phyloP scores from a whole-genome alignment of 2,329 filamentous ascomycete genomes.

The Pseudohalonectria lignicola region DNA sequence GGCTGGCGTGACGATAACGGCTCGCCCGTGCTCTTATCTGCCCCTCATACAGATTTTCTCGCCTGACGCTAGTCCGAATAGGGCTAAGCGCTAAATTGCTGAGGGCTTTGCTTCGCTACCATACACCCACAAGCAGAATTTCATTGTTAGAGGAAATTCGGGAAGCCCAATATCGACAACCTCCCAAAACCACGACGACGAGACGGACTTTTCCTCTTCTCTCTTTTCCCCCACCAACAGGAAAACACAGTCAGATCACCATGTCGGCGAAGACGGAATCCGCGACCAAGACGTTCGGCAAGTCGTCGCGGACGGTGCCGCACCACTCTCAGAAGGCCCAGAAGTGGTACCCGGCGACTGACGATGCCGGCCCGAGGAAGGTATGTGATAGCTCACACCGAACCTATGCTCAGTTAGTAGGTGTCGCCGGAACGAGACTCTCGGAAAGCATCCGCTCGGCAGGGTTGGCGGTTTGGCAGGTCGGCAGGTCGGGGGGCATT shows the following conservation, averaged over 20 bases:
- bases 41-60: no score
- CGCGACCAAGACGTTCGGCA: constrained; percentile 92
- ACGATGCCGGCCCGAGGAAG: constrained; percentile 83
- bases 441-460: no score
- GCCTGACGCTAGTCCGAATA: background rate
- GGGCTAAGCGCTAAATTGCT: background rate
- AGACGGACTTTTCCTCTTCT: constrained; percentile 5
- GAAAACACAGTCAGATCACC: constrained; percentile 21
- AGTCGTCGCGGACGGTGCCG: constrained; percentile 87
- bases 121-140: constrained; percentile 4
- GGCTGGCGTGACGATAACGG: no score
- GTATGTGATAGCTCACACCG: no score
- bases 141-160: constrained; percentile 2
- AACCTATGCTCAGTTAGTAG: constrained; percentile 16
- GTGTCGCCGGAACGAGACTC: no score
- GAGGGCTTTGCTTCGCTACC: constrained; percentile 1
- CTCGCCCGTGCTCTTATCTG: no score
- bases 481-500: no score
- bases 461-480: no score
- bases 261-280: constrained; percentile 65
- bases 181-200: constrained; percentile 4
- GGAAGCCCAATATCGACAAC: constrained; percentile 1
- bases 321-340: constrained; percentile 82
- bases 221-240: constrained; percentile 3
- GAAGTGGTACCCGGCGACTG: constrained; percentile 98